Evolutionary conservation across 768 basidiomycete genomes (phyloP), one percentile per base, ranked within the genome.

Genomic region (Boletus rubroflammeus): DNA sequence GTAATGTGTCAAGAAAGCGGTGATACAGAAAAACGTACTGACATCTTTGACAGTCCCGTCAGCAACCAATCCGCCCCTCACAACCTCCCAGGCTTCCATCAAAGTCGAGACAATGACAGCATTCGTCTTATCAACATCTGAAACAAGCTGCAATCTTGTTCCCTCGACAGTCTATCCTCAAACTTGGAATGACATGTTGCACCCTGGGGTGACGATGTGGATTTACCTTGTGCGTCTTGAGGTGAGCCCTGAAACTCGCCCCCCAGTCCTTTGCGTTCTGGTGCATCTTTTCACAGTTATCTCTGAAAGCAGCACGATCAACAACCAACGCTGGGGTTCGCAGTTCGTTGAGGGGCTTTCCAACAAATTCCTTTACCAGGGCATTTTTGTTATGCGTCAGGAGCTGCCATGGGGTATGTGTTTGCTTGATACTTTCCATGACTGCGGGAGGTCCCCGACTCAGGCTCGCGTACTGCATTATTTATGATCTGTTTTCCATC

Each of bases 31-130:
- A 42, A 50, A 9, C 34, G 9, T 29, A 73, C 85, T 66, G 53
- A 90, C 93, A 74, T 93, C 90, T 67, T 86, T 85, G 23, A 93
- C 85, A 2, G 78, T 81, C 3, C 82, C 83, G 55, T 92, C 88
- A 10, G 80, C 75, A 21, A 90, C 80, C 44, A 92, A 69, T 13
- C 88, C 89, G 6, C 77, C 78, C 45, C 76, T 76, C 19, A 88
- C 77, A 7, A 93, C 78, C 54, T 83, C 76, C 84, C 88, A 89
- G 5, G 87, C 86, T 68, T 94, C 93, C 77, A 85, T 81, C 58
- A 93, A 60, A 3, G 90, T 93, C n/a, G 89, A 93, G 8, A 88
- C 86, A 28, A 89, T 78, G 32, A 93, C 81, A 5, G 86, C 83
- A 46, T 78, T 72, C 11, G 81, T 85, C 49, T 69, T 76, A 43